A percentile compares a stretch with the other conserved stretches of the same genome.
Conservation (phyloP, 805 yeast genomes). For the Saturnispora kantuleensis region DNA sequence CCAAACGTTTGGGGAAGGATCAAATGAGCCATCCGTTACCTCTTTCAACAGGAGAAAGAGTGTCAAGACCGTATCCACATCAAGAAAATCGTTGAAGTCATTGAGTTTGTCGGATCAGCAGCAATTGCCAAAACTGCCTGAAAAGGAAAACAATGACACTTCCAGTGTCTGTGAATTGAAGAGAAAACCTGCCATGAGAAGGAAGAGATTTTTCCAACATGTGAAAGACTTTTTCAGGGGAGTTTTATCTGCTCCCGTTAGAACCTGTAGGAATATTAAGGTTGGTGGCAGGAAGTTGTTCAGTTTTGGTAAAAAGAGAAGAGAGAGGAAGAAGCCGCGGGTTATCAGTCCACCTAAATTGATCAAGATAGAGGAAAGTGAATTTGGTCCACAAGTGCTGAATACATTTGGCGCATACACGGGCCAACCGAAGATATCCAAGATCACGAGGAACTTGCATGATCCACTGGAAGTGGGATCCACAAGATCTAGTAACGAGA, state of each 20-base stretch:
- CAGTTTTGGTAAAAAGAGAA: constrained; percentile 2
- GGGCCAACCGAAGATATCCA: not conserved
- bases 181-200: constrained; percentile 25
- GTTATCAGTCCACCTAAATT: constrained; percentile 6
- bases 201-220: constrained; percentile 23
- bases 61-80: not conserved
- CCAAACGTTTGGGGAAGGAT: not conserved
- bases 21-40: not conserved
- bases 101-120: not conserved
- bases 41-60: not conserved
- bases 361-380: constrained; percentile 8
- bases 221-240: constrained; percentile 11
- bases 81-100: not conserved
- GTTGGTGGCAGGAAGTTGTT: constrained; percentile 10
- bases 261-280: constrained; percentile 17
- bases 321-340: not conserved
- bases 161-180: constrained; percentile 13
- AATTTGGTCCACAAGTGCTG: constrained; percentile 4
- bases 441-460: not conserved
- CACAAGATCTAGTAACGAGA: not conserved
- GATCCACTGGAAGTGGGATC: no score
- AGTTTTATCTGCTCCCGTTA: constrained; percentile 11
- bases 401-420: constrained; percentile 3
- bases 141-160: not conserved
- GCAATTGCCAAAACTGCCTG: not conserved